Evolutionary conservation across 208 protist genomes (phyloP), one percentile per base, ranked within the genome.

Genomic region (Trypanosoma congolense): DNA sequence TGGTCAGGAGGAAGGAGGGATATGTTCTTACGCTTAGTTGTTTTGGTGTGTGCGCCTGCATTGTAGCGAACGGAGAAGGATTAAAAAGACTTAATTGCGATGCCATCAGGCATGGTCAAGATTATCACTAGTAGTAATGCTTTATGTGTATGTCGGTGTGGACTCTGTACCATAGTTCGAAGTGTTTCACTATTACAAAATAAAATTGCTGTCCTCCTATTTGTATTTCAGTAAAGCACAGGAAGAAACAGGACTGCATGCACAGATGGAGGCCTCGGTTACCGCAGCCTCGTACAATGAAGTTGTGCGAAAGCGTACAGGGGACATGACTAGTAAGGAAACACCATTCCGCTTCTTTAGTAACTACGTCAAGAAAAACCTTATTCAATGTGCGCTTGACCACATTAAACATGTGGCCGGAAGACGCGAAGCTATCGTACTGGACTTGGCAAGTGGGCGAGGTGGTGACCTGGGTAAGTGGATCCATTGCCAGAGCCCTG

Each of bases 381-480:
- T 94, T 6, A 90, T 94, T 68, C 87, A 94, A 42, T 76, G 59
- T 47, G 66, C 79, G 12, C 52, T 94, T 16, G 83, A 94, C 56
- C 41, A 59, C 22, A 43, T 75, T 45, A 55, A 54, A 49, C 12
- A 40, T 18, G 36, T 38, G 1, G 35, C 25, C 16, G 30, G 47
- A 16, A 21, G 43, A 12, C 51, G 30, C 6, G 61, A 61, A 1
- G 61, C 61, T 14, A 48, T 61, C 3, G 81, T 94, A 9, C 57
- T 94, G 4, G 87, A 94, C 56, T 61, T 94, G 22, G 83, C 73
- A 4, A 90, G 82, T 56, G 87, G 87, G 19, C 70, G 87, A 22
- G 87, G 87, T 14, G 87, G 87, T 1, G 87, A 94, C 52, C n/a
- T 94, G 3, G 83, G 83, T n/a, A 94, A 94, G 67, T 94, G 87